Evolutionary conservation across 148 eudicot genomes (phyloP).

Genomic region (Rhododendron simsii): DNA sequence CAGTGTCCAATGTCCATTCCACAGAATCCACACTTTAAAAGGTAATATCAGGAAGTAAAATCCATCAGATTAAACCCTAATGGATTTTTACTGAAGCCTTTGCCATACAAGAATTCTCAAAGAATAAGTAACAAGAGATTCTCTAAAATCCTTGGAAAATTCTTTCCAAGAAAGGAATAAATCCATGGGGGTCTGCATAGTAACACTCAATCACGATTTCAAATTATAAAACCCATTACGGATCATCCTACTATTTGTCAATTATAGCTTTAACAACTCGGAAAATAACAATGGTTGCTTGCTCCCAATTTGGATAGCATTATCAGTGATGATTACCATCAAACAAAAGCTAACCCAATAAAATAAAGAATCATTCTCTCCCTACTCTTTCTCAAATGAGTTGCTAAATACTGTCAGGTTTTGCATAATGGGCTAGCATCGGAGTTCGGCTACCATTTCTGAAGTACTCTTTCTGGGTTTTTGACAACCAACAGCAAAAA

Average conservation of each 20-base stretch:
- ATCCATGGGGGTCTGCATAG: background rate
- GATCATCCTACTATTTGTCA: background rate
- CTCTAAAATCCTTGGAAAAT: background rate
- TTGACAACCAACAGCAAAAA: background rate
- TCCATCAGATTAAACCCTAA: background rate
- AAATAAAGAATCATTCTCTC: background rate
- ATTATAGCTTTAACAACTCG: background rate
- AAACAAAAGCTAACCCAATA: background rate
- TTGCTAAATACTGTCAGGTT: background rate
- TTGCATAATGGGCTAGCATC: background rate
- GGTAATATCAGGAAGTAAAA: background rate
- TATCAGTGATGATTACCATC: background rate
- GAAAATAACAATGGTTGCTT: background rate
- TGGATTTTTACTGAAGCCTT: background rate
- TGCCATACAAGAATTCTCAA: background rate
- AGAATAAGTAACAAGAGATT: background rate
- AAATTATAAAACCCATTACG: background rate
- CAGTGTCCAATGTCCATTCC: background rate
- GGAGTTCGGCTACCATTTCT: background rate
- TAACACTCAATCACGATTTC: background rate
- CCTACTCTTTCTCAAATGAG: background rate
- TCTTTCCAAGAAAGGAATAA: too few species aligned
- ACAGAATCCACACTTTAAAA: background rate
- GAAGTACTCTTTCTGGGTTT: background rate
- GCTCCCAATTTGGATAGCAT: background rate